Base-by-base conservation (phyloP, 495 filamentous ascomycete species). In the Tuber magnatum region DNA sequence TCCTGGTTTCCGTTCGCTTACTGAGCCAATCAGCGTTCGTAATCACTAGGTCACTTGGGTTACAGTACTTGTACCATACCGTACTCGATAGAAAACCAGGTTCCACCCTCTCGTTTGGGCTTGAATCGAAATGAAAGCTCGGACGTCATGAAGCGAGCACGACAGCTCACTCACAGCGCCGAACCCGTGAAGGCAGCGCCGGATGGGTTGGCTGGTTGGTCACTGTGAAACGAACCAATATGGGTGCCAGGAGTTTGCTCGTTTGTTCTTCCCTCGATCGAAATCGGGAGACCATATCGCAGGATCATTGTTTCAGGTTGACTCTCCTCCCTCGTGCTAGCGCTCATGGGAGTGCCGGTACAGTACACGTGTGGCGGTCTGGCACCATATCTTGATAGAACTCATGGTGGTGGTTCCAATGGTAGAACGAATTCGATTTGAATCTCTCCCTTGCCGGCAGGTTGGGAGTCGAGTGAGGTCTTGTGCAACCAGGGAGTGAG, bases 1-100 rank as follows among this genome's bases (percentile, higher is more conserved):
- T 68, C 51, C 75, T 74, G 77, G 77, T 32, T 78, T 38, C 22
- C n/a, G 28, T 32, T 79, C 77, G 77, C 77, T 79, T 79, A 78
- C 18, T 38, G 70, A 8, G 32, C 77, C 77, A 79, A 79, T 79
- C 4, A 78, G 28, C n/a, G 48, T 16, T 3, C 7, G 18, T 2
- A 70, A 70, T 71, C 44, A 41, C 56, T 69, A 7, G 39, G 39
- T 40, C 39, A 40, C 39, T 40, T 2, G 39, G 39, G 39, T 40
- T 40, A 61, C 51, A 44, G 72, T 56, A 72, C 46, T 69, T 71
- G 41, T 51, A n/a, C n/a, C n/a, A n/a, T n/a, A n/a, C n/a, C n/a
- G n/a, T n/a, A 70, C 69, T 35, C 56, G 69, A 72, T 51, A 69
- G n/a, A 70, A 68, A 78, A 22, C 35, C 69, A 28, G 76, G 74